Base-by-base conservation (phyloP, 768 basidiomycete species). In the Porpolomopsis calyptriformis region DNA sequence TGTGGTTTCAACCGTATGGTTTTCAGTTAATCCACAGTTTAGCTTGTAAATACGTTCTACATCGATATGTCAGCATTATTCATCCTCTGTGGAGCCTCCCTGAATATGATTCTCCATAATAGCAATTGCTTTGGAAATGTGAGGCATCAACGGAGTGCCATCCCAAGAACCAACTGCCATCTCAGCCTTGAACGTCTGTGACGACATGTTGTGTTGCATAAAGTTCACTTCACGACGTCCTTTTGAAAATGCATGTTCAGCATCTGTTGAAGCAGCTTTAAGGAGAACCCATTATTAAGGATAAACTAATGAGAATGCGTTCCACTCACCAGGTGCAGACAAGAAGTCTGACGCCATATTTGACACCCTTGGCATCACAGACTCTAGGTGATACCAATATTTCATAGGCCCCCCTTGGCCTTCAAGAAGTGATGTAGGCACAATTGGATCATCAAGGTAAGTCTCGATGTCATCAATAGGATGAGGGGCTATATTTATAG, bases 211-310 rank as follows among this genome's bases (percentile, higher is more conserved):
- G 31, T 58, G 56, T 45, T 60, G 59, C 49, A n/a, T n/a, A n/a
- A n/a, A n/a, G n/a, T n/a, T n/a, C n/a, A n/a, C n/a, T n/a, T n/a
- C n/a, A n/a, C n/a, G 43, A 18, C 42, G 45, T 8, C 53, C 55
- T 9, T 41, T 43, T 2, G 59, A 60, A 49, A 60, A 60, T 3
- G 58, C 51, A 5, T 52, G 45, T 40, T 60, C 59, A 3, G 48
- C 53, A 45, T 60, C 57, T 12, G 53, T 18, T 6, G 36, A 38
- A 6, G 36, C 10, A 7, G 36, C 7, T 38, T 9, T 38, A 18
- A 10, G 16, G 18, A 38, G 18, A n/a, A n/a, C n/a, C 16, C 9
- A 38, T 38, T 19, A 38, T 7, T 19, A 10, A 18, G 16, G 7
- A 7, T 10, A 7, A 10, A 11, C 10, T 38, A 18, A 7, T 38